These are phyloP conservation scores for Sclerotinia subarctica DNA, from an alignment of 2,329 filamentous ascomycete genomes.

Conservation along the genomic window DNA sequence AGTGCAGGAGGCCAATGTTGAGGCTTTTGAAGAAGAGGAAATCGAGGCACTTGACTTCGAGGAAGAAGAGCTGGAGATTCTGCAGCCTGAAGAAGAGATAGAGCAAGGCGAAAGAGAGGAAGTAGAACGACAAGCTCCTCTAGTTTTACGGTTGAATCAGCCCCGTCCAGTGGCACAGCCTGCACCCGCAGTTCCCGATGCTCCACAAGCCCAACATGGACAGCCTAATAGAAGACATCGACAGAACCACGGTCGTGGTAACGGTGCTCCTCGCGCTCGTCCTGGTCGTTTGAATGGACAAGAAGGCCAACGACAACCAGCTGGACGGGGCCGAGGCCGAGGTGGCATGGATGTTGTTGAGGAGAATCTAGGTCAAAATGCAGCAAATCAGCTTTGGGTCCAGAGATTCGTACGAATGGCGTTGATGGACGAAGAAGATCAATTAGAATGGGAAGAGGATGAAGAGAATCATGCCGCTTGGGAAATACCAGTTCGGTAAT, in stretches of 20 bases:
- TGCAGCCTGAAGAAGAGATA: slow-evolving; percentile 24
- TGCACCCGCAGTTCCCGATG: slow-evolving; percentile 29
- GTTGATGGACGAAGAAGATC: slow-evolving; percentile 38
- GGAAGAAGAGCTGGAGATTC: slow-evolving; percentile 23
- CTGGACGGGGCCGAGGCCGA: background rate
- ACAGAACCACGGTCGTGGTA: slow-evolving; percentile 11
- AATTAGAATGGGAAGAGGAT: slow-evolving; percentile 41
- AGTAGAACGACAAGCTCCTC: slow-evolving; percentile 36
- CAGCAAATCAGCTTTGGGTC: slow-evolving; percentile 36
- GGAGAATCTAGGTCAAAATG: slow-evolving; percentile 25
- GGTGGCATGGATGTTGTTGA: slow-evolving; percentile 19
- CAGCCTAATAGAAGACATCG: slow-evolving; percentile 9
- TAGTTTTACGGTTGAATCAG: slow-evolving; percentile 38
- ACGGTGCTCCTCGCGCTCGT: slow-evolving; percentile 16
- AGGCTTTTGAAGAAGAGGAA: slow-evolving; percentile 23
- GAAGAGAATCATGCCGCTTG: slow-evolving; percentile 45
- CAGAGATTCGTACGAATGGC: slow-evolving; percentile 40
- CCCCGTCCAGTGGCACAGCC: slow-evolving; percentile 28
- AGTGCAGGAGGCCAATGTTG: slow-evolving; percentile 18
- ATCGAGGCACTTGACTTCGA: slow-evolving; percentile 6
- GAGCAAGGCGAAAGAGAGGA: slow-evolving; percentile 23
- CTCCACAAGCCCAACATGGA: slow-evolving; percentile 22
- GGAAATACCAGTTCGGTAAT: slow-evolving; percentile 41
- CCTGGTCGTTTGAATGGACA: background rate
- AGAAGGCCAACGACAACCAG: slow-evolving; percentile 2